These are phyloP conservation scores for Rhizomucor miehei DNA, from an alignment of 371 early-diverging fungal genomes.

Conservation along the genomic window DNA sequence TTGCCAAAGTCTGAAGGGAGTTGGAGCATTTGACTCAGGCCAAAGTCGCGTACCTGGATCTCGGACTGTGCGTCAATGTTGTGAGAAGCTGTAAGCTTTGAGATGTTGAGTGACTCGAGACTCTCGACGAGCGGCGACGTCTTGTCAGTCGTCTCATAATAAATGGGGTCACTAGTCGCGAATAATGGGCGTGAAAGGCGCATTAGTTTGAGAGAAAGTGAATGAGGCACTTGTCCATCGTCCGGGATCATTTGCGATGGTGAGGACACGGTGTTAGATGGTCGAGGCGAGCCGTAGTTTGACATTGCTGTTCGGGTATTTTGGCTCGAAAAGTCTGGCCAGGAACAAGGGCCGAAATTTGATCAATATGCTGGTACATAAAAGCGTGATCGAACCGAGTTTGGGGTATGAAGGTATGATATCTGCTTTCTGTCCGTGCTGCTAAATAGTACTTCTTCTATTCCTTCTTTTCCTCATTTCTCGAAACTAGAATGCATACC, in stretches of 20 bases:
- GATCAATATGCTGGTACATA: no score
- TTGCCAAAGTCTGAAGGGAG: slow-evolving; percentile 80
- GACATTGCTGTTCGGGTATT: no score
- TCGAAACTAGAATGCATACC: no score
- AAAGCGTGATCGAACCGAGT: no score
- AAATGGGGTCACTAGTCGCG: slow-evolving; percentile 50
- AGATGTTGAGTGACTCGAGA: slow-evolving; percentile 40
- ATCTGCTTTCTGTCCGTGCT: no score
- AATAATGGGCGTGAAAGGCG: slow-evolving; percentile 83
- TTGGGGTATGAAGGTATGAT: no score
- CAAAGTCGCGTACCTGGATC: slow-evolving; percentile 56
- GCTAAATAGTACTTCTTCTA: no score
- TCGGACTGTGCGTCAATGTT: slow-evolving; percentile 19
- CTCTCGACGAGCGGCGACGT: slow-evolving; percentile 27
- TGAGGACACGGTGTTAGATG: slow-evolving; percentile 6
- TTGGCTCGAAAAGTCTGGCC: no score
- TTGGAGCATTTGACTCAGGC: slow-evolving; percentile 62
- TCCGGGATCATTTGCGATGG: slow-evolving; percentile 21
- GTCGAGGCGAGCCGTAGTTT: slow-evolving; percentile 10
- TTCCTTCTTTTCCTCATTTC: no score
- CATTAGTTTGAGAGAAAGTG: slow-evolving; percentile 88
- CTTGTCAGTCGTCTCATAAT: slow-evolving; percentile 36
- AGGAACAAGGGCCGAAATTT: no score
- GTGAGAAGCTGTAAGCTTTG: slow-evolving; percentile 35
- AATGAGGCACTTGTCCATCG: slow-evolving; percentile 54